Conservation (phyloP, 345 rosid genomes). For the Corymbia maculata region DNA sequence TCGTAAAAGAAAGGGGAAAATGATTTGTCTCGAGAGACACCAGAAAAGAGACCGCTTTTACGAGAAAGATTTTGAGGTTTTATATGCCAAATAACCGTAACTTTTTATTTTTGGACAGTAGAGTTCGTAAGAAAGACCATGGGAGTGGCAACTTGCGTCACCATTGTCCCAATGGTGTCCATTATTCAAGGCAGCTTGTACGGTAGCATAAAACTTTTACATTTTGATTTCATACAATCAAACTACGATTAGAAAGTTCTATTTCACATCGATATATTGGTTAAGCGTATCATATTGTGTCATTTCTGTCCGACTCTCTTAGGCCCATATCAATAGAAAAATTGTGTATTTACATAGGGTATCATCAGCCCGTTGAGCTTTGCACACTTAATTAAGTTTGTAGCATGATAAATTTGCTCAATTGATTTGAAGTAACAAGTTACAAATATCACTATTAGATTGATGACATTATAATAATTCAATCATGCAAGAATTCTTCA, state of each 20-base stretch:
- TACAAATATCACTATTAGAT: neutral
- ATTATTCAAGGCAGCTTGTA: neutral
- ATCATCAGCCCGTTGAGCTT: neutral
- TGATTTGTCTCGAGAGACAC: too few species aligned
- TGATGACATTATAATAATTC: too few species aligned
- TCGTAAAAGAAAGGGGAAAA: too few species aligned
- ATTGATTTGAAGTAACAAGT: neutral
- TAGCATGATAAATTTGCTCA: neutral
- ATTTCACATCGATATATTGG: rapidly evolving
- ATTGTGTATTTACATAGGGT: neutral
- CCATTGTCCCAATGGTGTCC: neutral
- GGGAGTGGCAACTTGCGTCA: neutral
- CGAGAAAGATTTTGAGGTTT: too few species aligned
- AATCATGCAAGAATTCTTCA: neutral
- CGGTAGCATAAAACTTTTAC: neutral
- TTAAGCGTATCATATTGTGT: neutral
- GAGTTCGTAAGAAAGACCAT: neutral
- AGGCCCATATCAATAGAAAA: neutral
- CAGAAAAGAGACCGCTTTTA: too few species aligned
- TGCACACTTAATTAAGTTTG: neutral
- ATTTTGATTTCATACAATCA: neutral
- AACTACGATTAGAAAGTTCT: rapidly evolving
- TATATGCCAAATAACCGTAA: too few species aligned
- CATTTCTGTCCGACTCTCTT: rapidly evolving
- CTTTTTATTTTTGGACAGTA: rapidly evolving